Evolutionary conservation across 2,329 filamentous ascomycete species (phyloP), one percentile per base, ranked within the genome.

Genomic region (Cladosporium sp.): DNA sequence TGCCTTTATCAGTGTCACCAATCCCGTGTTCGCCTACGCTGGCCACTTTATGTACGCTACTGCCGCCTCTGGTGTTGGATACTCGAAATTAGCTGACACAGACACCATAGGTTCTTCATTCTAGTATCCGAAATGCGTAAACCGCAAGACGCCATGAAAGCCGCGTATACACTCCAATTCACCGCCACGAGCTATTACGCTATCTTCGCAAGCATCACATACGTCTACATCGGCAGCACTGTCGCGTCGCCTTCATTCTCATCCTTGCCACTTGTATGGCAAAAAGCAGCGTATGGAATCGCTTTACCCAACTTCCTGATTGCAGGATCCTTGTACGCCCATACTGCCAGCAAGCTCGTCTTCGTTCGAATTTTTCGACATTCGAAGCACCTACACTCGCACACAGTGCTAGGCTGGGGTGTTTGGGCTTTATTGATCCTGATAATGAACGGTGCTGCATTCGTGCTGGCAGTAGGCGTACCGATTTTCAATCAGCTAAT

Each of bases 401-500:
- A 82, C 58, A 80, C 78, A 0, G 17, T 73, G 1, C 54, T 75
- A 3, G 79, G 78, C 2, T 82, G 78, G 78, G 64, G 66, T 0
- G 71, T 73, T 0, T 83, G 81, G 81, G 66, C 73, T 2, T 53
- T 73, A 0, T 66, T 83, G 7, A 72, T 81, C 4, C 34, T 81
- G 2, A 37, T 80, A 6, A 73, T 77, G 58, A 81, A 80, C 50
- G 73, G 65, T 1, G 71, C 74, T 2, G 76, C 79, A 0, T 75
- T 74, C 59, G 63, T 77, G 6, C 62, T 77, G 10, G 75, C 75
- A 0, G 75, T 79, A 1, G 77, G 78, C 3, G 78, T 83, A 25
- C 80, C 80, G 1, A 77, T 81, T 20, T 82, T 83, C 69, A 79
- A 78, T 59, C 81, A 82, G 56, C 66, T 83, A 10, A 75, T 82